Conservation (phyloP, 2,329 filamentous ascomycete genomes). For the Macrophomina tecta region DNA sequence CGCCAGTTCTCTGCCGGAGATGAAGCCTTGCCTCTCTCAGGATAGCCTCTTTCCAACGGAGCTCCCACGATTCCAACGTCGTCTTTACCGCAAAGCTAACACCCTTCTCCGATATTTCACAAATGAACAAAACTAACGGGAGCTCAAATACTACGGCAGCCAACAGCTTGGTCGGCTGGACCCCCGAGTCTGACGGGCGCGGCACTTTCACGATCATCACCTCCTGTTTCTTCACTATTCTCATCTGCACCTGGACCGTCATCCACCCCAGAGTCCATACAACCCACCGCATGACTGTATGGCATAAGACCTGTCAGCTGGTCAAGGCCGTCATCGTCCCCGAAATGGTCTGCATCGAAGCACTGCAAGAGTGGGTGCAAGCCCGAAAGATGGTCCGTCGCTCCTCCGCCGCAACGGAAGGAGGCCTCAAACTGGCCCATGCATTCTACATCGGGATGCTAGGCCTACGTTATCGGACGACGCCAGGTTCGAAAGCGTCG, state of each 20-base stretch:
- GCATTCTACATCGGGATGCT: conserved; percentile 20
- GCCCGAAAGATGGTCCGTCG: conserved; percentile 8
- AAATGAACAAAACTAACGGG: not conserved
- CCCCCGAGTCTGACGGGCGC: conserved; percentile 37
- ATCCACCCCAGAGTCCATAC: not conserved
- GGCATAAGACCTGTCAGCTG: not conserved
- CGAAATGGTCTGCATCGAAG: not conserved
- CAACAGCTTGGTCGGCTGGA: conserved; percentile 34
- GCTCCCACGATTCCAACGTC: no score
- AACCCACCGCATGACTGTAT: not conserved
- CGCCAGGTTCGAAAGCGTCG: not conserved
- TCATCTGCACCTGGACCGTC: conserved; percentile 45
- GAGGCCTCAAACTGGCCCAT: conserved; percentile 1
- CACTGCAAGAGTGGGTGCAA: not conserved
- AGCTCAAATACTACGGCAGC: not conserved
- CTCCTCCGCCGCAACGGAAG: not conserved
- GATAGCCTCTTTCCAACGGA: no score
- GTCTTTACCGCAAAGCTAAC: no score
- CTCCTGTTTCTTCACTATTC: conserved; percentile 42
- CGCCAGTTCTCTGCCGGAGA: no score
- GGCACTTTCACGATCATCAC: conserved; percentile 42
- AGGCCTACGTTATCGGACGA: conserved; percentile 1
- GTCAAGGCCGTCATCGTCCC: not conserved
- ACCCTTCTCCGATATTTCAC: not conserved
- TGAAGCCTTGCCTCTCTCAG: no score